Percentiles rank a stretch among this genome's conserved stretches.
phyloP scores from a whole-genome alignment of 2,329 filamentous ascomycete species.

The Colletotrichum karsti region DNA sequence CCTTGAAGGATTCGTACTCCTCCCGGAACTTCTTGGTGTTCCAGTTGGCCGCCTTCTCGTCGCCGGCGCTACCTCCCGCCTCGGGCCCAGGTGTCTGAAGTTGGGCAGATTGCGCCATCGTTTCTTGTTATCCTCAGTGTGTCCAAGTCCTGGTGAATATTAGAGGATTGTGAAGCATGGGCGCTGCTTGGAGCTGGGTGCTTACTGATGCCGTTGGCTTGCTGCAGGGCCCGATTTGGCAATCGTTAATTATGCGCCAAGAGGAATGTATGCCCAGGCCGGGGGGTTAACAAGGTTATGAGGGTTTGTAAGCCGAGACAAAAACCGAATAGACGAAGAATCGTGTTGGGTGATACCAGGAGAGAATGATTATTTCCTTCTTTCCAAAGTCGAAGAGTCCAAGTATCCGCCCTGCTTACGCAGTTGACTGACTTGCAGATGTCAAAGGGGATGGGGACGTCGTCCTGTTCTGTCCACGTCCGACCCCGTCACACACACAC shows the following conservation, averaged over 20 bases:
- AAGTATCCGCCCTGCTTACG: not conserved
- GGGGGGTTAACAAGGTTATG: not conserved
- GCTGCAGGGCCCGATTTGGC: not conserved
- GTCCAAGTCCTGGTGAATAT: no score
- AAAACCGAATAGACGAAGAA: not conserved
- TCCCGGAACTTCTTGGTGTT: constrained; percentile 50
- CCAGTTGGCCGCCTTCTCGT: constrained; percentile 37
- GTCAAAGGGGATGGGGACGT: not conserved
- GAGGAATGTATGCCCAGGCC: not conserved
- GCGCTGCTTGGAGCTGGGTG: not conserved
- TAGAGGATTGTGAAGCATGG: no score
- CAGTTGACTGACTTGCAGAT: not conserved
- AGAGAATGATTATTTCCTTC: not conserved
- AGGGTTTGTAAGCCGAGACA: not conserved
- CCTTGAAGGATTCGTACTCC: constrained; percentile 48
- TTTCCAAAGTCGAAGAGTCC: not conserved
- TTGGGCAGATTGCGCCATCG: constrained; percentile 16
- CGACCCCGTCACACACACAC: not conserved
- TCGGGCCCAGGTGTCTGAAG: constrained; percentile 25
- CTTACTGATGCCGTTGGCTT: not conserved
- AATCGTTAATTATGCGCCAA: not conserved
- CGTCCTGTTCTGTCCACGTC: not conserved
- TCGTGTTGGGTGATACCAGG: not conserved
- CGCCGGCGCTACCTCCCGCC: constrained; percentile 24
- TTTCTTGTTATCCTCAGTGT: not conserved